Percentiles rank a stretch among this genome's conserved stretches.
Evolutionary conservation across 148 eudicot genomes (phyloP).

Genomic region (Heliamphora exappendiculata): DNA sequence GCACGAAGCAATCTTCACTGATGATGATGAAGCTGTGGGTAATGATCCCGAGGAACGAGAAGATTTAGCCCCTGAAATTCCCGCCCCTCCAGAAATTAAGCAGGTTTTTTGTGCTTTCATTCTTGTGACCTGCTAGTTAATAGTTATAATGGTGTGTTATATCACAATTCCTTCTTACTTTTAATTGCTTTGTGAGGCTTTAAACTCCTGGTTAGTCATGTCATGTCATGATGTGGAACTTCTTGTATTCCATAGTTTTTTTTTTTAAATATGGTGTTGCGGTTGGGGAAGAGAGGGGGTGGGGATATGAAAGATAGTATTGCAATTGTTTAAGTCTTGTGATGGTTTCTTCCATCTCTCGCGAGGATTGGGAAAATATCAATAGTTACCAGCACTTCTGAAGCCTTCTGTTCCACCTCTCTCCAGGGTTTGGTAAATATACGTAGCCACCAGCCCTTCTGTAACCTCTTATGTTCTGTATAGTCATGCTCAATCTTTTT

Average conservation of each 20-base stretch:
- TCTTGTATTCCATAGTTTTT: neutral
- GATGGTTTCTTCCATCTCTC: neutral
- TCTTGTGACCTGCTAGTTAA: neutral
- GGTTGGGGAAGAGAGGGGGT: too few relatives aligned
- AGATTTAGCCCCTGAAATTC: constrained; percentile 90
- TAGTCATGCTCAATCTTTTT: neutral
- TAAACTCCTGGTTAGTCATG: neutral
- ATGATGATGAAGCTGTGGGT: constrained; percentile 91
- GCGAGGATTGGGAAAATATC: neutral
- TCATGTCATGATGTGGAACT: neutral
- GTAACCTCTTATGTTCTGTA: neutral
- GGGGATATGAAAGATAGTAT: neutral
- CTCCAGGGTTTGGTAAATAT: neutral
- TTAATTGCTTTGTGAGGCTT: neutral
- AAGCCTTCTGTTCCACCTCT: neutral
- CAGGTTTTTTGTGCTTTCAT: constrained; percentile 37
- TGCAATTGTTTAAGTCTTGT: neutral
- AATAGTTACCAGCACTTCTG: neutral
- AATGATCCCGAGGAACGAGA: constrained; percentile 88
- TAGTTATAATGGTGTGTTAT: neutral
- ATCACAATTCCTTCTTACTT: neutral
- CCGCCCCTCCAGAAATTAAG: constrained; percentile 97
- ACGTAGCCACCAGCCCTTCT: neutral
- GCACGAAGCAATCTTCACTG: constrained; percentile 95
- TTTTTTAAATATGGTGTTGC: neutral